These are phyloP conservation scores for Oryza rufipogon DNA, from an alignment of 176 grass and related monocot species.

Conservation along the genomic window DNA sequence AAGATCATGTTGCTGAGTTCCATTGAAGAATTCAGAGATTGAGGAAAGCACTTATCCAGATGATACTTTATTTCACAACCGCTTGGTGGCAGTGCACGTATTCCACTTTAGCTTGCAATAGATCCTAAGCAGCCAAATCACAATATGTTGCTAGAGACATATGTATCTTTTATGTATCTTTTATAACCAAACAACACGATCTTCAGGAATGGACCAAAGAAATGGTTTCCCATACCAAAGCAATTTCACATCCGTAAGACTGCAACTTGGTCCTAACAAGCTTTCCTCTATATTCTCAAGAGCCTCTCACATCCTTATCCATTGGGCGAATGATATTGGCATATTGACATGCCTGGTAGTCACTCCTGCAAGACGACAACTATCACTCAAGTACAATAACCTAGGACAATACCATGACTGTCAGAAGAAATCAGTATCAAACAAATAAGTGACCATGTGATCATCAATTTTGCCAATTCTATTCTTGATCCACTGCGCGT, in stretches of 20 bases:
- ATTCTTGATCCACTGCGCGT: neutral
- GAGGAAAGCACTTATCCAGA: neutral
- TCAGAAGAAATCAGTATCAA: neutral
- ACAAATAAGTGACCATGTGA: neutral
- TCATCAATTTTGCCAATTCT: conserved; percentile 7
- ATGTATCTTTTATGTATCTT: neutral
- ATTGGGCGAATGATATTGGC: neutral
- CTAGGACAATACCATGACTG: neutral
- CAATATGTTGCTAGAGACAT: neutral
- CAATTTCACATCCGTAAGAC: neutral
- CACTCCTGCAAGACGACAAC: neutral
- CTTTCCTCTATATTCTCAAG: neutral
- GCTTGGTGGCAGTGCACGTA: neutral
- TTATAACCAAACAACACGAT: neutral
- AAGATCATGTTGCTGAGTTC: neutral
- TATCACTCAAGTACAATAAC: neutral
- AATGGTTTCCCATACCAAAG: neutral
- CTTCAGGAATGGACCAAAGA: neutral
- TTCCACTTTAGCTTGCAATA: neutral
- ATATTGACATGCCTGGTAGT: neutral
- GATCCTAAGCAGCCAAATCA: neutral
- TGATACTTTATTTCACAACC: neutral
- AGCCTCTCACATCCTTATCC: neutral
- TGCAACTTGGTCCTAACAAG: neutral
- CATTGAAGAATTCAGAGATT: neutral